Percentiles rank a stretch among this genome's conserved stretches.
Conservation (phyloP, 768 basidiomycete species). For the Kwoniella mangroviensis region DNA sequence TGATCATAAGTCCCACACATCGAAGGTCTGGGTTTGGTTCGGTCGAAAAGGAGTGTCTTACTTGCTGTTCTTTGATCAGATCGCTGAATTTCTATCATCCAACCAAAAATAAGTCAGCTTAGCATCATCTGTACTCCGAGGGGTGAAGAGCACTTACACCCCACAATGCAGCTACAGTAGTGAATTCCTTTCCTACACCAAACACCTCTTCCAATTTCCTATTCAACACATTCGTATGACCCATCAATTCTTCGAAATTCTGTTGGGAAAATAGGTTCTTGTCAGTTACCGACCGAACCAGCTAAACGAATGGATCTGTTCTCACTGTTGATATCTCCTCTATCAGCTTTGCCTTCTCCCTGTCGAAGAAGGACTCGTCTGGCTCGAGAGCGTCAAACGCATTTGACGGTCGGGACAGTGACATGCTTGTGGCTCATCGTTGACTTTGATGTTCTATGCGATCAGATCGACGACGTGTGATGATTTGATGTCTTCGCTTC, state of each 20-base stretch:
- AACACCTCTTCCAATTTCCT: constrained; percentile 89
- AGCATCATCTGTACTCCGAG: too few species aligned
- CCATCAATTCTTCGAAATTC: constrained; percentile 88
- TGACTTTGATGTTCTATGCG: not conserved
- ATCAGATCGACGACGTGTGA: not conserved
- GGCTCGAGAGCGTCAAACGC: constrained; percentile 23
- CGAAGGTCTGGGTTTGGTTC: not conserved
- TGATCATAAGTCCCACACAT: too few species aligned
- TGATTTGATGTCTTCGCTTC: not conserved
- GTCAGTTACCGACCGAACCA: not conserved
- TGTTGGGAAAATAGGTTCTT: constrained; percentile 47
- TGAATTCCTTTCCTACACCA: constrained; percentile 90
- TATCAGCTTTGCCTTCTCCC: constrained; percentile 50
- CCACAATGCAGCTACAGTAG: constrained; percentile 85
- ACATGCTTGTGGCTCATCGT: constrained; percentile 6
- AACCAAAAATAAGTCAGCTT: not conserved
- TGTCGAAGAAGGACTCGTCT: constrained; percentile 48
- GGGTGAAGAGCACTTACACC: constrained; percentile 61
- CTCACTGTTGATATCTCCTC: constrained; percentile 54
- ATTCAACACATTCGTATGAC: constrained; percentile 81
- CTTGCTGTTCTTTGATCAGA: constrained; percentile 55
- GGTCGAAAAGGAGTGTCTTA: not conserved
- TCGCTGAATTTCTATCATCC: constrained; percentile 45
- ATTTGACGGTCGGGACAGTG: constrained; percentile 20
- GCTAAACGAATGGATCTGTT: not conserved